Conservation (phyloP, 176 grass and related monocot genomes). For the Oryza meyeriana region DNA sequence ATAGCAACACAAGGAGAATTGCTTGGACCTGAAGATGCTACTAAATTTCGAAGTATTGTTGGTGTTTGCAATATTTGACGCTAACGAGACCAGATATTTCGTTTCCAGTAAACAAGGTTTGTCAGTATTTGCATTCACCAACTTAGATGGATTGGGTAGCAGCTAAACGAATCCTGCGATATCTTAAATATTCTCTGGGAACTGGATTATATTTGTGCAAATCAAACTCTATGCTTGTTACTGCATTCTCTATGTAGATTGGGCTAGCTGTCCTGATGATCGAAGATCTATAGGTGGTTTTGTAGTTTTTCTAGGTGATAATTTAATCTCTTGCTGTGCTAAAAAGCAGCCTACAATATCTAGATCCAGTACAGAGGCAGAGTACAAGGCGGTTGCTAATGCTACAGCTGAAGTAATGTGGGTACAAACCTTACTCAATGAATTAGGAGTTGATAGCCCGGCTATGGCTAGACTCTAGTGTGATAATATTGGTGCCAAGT, state of each 20-base stretch:
- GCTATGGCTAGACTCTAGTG: too few relatives aligned
- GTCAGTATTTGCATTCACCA: background rate
- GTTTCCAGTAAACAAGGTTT: background rate
- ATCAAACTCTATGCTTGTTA: background rate
- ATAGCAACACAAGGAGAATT: too few relatives aligned
- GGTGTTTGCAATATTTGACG: background rate
- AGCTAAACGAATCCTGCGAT: background rate
- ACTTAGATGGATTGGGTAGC: background rate
- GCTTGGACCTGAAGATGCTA: background rate
- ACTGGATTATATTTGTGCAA: background rate
- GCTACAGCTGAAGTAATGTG: background rate
- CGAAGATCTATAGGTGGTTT: background rate
- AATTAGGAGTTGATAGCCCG: too few relatives aligned
- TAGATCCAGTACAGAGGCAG: background rate
- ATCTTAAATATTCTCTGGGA: background rate
- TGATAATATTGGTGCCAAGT: too few relatives aligned
- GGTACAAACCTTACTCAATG: too few relatives aligned
- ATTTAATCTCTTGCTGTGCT: too few relatives aligned
- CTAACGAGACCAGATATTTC: background rate
- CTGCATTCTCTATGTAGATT: background rate
- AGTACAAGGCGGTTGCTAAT: background rate
- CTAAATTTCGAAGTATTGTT: background rate
- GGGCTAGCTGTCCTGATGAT: background rate
- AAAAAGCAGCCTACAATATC: background rate
- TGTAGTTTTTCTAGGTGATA: background rate